Base-by-base conservation (phyloP, 2,329 filamentous ascomycete genomes). In the Monosporascus cannonballus region DNA sequence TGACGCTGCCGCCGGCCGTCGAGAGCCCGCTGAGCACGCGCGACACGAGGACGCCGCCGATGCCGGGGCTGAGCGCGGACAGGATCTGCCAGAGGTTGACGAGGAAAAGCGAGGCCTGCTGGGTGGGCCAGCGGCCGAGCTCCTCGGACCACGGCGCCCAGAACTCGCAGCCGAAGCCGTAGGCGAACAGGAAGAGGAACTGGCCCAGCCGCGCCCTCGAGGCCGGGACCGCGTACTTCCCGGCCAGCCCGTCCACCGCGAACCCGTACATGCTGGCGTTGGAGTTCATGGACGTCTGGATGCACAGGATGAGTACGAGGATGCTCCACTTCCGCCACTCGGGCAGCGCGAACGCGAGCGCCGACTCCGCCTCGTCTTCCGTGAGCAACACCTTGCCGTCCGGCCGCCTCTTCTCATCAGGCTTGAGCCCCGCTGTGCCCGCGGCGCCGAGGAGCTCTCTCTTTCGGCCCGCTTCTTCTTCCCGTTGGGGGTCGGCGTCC, bases 91-190 rank as follows among this genome's bases (percentile, higher is more conserved):
- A 92, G 53, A 90, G 68, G 61, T 92, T 92, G 67, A 93, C 88
- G 15, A 92, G 73, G 56, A 85, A 77, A 53, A 92, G 71, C 38
- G 83, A 87, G 22, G 78, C 70, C 74, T 91, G 88, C 25, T 92
- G 76, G 51, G 93, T 79, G 2, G 81, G 83, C 74, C 83, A 86
- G 48, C 89, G 81, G n/a, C 89, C 89, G 47, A 90, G 76, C 64
- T 93, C 89, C 67, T 94, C 89, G 45, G 81, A 87, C 87, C 89
- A 93, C 0, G 89, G 89, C 0, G 89, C 89, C 89, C 89, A 93
- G 0, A 92, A 76, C 71, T 93, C 89, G 67, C 89, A 93, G 25
- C 89, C 89, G 66, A 93, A 92, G 18, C 88, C 89, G 66, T 93
- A 93, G 2, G 85, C 68, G 46, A 93, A 79, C 41, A 93, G 71